These are phyloP conservation scores for Cyberlindnera suaveolens DNA, from an alignment of 805 yeast genomes.

Conservation along the genomic window DNA sequence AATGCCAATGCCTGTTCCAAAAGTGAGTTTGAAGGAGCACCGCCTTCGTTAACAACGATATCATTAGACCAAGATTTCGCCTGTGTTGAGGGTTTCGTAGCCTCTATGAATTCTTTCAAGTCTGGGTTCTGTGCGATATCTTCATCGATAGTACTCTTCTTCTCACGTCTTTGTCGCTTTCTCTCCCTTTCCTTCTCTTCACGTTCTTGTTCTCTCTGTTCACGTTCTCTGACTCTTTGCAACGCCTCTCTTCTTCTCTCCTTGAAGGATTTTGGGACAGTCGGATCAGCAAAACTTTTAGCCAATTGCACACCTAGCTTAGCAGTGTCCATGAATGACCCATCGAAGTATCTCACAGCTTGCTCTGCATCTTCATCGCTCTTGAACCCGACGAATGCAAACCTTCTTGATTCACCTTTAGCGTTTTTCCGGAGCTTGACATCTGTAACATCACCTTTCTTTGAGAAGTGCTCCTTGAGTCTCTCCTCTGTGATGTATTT, in stretches of 20 bases:
- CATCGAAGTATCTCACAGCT: constrained; percentile 72
- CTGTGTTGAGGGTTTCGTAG: constrained; percentile 71
- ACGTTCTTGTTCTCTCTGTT: constrained; percentile 38
- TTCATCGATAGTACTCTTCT: constrained; percentile 38
- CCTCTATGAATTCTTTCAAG: constrained; percentile 74
- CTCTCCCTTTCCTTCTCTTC: constrained; percentile 34
- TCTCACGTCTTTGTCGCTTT: constrained; percentile 25
- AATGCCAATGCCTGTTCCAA: constrained; percentile 35
- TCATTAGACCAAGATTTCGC: constrained; percentile 66
- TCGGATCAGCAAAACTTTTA: constrained; percentile 78
- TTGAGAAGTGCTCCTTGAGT: constrained; percentile 55
- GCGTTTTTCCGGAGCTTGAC: constrained; percentile 76
- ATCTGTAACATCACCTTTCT: constrained; percentile 71
- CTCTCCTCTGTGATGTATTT: constrained; percentile 68
- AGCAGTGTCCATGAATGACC: constrained; percentile 78
- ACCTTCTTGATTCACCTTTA: constrained; percentile 83
- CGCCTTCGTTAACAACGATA: constrained; percentile 30
- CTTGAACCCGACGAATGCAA: constrained; percentile 88
- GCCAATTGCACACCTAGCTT: constrained; percentile 76
- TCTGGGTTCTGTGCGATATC: constrained; percentile 61
- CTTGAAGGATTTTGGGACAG: constrained; percentile 61
- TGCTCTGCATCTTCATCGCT: constrained; percentile 65
- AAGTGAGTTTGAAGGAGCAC: constrained; percentile 30
- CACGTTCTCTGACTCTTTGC: constrained; percentile 39
- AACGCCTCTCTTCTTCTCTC: constrained; percentile 47